Percentiles rank a stretch among this genome's conserved stretches.
These are phyloP conservation scores for Penicillium sp. DNA, from an alignment of 2,329 filamentous ascomycete genomes.

Conservation along the genomic window DNA sequence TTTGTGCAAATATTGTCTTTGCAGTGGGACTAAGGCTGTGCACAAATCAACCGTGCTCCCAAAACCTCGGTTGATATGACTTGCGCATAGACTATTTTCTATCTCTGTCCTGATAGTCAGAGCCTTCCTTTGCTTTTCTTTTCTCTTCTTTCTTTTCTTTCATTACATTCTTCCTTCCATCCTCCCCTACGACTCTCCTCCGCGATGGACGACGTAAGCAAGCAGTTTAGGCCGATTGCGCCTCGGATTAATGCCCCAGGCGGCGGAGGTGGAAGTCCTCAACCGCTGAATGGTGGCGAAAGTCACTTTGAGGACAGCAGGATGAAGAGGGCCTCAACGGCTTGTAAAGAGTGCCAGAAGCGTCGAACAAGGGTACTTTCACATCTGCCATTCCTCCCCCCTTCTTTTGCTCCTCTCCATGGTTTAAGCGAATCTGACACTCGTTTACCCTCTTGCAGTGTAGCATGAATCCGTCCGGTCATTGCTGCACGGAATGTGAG, in stretches of 20 bases:
- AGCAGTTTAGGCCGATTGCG: slow-evolving; percentile 31
- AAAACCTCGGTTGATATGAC: slow-evolving; percentile 8
- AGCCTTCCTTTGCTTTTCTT: slow-evolving; percentile 3
- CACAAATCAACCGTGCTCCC: slow-evolving; percentile 1
- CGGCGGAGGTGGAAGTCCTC: slow-evolving; percentile 13
- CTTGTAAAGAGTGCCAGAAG: slow-evolving; percentile 37
- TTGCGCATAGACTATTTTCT: slow-evolving; percentile 8
- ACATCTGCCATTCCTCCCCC: not conserved
- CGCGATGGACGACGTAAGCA: slow-evolving; percentile 29
- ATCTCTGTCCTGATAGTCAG: slow-evolving; percentile 1
- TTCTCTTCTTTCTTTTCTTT: not conserved
- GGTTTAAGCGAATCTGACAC: slow-evolving; percentile 7
- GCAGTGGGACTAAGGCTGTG: not conserved
- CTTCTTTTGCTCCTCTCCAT: not conserved
- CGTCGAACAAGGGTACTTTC: slow-evolving; percentile 36
- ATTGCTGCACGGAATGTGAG: slow-evolving; percentile 31
- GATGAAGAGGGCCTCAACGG: slow-evolving; percentile 35
- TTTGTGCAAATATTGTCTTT: slow-evolving; percentile 5
- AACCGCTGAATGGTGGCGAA: slow-evolving; percentile 10
- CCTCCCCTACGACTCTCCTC: not conserved
- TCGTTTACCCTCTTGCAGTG: slow-evolving; percentile 23
- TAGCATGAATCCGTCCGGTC: slow-evolving; percentile 21
- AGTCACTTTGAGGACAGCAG: slow-evolving; percentile 28
- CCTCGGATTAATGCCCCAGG: slow-evolving; percentile 23
- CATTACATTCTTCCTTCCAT: not conserved